Conservation (phyloP, 2,329 filamentous ascomycete species). For the Cercospora sojina region DNA sequence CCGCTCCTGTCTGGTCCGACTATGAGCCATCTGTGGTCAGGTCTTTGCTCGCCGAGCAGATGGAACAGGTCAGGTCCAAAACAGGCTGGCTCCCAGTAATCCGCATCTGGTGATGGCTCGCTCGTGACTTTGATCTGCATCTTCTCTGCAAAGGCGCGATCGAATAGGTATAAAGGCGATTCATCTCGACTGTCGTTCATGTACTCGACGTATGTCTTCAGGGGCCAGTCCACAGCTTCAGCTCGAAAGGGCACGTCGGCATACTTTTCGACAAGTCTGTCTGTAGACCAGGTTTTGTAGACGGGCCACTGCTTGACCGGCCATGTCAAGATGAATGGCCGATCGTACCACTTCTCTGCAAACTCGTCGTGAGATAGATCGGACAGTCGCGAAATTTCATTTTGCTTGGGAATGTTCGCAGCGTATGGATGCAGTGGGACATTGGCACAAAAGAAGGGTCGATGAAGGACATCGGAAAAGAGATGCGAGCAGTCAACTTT, state of each 20-base stretch:
- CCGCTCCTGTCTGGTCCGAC: slow-evolving; percentile 83
- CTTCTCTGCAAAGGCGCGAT: slow-evolving; percentile 81
- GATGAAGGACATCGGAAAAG: slow-evolving; percentile 86
- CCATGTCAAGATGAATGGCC: slow-evolving; percentile 81
- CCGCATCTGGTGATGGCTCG: slow-evolving; percentile 46
- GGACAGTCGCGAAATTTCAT: slow-evolving; percentile 69
- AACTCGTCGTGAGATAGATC: slow-evolving; percentile 73
- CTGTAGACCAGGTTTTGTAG: slow-evolving; percentile 70
- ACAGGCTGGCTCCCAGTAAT: slow-evolving; percentile 77
- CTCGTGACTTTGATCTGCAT: slow-evolving; percentile 64
- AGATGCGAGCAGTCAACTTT: slow-evolving; percentile 71
- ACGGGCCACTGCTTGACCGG: slow-evolving; percentile 81
- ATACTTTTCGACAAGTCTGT: slow-evolving; percentile 65
- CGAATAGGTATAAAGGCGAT: slow-evolving; percentile 89
- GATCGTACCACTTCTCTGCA: slow-evolving; percentile 69
- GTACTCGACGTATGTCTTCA: slow-evolving; percentile 78
- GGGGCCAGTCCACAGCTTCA: slow-evolving; percentile 89
- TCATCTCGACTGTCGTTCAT: slow-evolving; percentile 71
- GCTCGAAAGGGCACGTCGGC: slow-evolving; percentile 72
- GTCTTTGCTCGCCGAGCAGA: slow-evolving; percentile 72
- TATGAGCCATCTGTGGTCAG: slow-evolving; percentile 90
- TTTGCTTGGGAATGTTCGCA: slow-evolving; percentile 67
- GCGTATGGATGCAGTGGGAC: slow-evolving; percentile 66
- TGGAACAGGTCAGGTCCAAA: slow-evolving; percentile 86
- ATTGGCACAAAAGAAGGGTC: slow-evolving; percentile 86